A percentile compares a stretch with the other conserved stretches of the same genome.
Evolutionary conservation across 805 yeast genomes (phyloP).

Genomic region (Kurtzmaniella fragi): DNA sequence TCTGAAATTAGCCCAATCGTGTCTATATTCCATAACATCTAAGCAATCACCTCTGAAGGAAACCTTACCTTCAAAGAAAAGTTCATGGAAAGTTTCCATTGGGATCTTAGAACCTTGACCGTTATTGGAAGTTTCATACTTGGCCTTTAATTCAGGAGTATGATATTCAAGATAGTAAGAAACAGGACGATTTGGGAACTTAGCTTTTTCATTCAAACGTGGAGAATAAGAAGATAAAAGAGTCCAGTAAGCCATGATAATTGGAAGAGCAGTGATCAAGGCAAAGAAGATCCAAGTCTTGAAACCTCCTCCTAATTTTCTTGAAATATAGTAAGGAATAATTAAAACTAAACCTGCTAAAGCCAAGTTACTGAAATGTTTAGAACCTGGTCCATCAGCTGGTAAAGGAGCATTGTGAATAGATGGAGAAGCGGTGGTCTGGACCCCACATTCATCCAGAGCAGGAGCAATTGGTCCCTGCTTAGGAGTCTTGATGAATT

Average conservation of each 20-base stretch:
- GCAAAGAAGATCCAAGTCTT: conserved; percentile 61
- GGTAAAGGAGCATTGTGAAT: conserved; percentile 84
- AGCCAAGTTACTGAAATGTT: conserved; percentile 61
- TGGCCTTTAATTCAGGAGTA: conserved; percentile 59
- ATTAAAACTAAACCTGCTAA: conserved; percentile 46
- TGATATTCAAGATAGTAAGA: conserved; percentile 80
- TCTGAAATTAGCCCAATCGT: conserved; percentile 83
- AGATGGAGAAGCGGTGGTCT: conserved; percentile 50
- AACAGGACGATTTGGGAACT: conserved; percentile 71
- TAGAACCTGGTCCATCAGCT: conserved; percentile 87
- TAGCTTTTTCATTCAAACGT: conserved; percentile 71
- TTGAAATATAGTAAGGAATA: conserved; percentile 59
- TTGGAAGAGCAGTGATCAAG: conserved; percentile 56
- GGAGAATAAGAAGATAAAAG: conserved; percentile 73
- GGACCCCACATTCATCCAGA: conserved; percentile 28
- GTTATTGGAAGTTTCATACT: conserved; percentile 48
- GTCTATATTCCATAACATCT: conserved; percentile 80
- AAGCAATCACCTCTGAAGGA: conserved; percentile 83
- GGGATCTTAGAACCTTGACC: conserved; percentile 77
- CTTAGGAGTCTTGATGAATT: conserved; percentile 58
- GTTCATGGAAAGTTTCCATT: conserved; percentile 87
- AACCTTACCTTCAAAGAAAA: conserved; percentile 79
- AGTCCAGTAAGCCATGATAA: conserved; percentile 81
- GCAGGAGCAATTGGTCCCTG: conserved; percentile 26
- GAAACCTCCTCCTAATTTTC: conserved; percentile 65